Evolutionary conservation across 2,329 filamentous ascomycete species (phyloP), one percentile per base, ranked within the genome.

Genomic region (Pseudogymnoascus sp.): DNA sequence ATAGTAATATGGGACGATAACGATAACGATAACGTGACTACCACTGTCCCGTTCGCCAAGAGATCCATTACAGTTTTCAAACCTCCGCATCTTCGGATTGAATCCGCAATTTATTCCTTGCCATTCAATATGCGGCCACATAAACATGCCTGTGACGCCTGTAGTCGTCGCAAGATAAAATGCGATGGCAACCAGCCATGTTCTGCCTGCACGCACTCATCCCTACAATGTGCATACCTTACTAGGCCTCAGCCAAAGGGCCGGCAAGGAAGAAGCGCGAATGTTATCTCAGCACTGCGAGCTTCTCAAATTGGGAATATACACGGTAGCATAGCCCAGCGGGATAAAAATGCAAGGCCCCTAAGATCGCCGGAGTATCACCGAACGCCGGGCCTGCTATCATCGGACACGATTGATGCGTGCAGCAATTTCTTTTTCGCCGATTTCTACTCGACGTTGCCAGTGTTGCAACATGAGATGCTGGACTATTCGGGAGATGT

Each of bases 121-220:
- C 39, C 25, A n/a, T 39, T 63, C 45, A 45, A 42, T 22, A 45
- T 62, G n/a, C 61, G 63, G 14, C 62, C 62, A 59, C 62, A 62
- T 30, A 52, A 36, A 22, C 59, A 60, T 22, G 45, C 63, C 22
- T 64, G 63, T 45, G 61, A 64, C 58, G 52, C 62, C 6, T 64
- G 63, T 39, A 62, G 61, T 23, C 61, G 55, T 22, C 28, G 58
- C 12, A 64, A 63, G 58, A 62, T 58, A 61, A 42, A 38, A 12
- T 64, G 63, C 25, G 61, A 64, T 58, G 33, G 38, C 23, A 62
- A 42, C 19, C 8, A 36, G 14, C 61, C 63, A 7, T 64, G 63
- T 28, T 64, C 63, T 33, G 25, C 25, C 25, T 55, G 49, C 33
- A 55, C 49, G 22, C 38, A 60, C 33, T 42, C 58, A 6, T 60